These are phyloP conservation scores for Beauveria bassiana DNA, from an alignment of 2,329 filamentous ascomycete species.

Conservation along the genomic window DNA sequence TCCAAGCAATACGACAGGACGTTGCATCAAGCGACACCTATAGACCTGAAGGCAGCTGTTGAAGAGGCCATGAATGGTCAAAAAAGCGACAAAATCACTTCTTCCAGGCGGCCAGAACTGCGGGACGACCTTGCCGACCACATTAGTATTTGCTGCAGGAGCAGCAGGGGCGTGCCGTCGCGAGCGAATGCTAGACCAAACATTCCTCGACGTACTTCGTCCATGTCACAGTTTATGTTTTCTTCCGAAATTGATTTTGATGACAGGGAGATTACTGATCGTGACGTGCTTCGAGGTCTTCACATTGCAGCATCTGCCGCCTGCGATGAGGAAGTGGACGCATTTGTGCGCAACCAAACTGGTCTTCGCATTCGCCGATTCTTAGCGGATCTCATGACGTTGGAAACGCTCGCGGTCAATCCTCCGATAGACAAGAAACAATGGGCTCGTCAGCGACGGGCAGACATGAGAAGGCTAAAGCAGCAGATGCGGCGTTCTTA, in stretches of 20 bases:
- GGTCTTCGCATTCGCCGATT: conserved; percentile 47
- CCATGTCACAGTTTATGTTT: conserved; percentile 20
- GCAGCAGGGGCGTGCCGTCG: conserved; percentile 17
- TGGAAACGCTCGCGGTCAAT: conserved; percentile 37
- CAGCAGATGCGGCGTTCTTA: conserved; percentile 28
- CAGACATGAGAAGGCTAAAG: conserved; percentile 29
- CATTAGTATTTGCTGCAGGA: conserved; percentile 17
- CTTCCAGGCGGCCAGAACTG: background rate
- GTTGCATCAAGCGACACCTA: background rate
- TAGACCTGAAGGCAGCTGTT: background rate
- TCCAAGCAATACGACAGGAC: conserved; percentile 7
- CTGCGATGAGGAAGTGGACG: conserved; percentile 46
- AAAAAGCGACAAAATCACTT: background rate
- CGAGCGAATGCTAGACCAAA: conserved; percentile 23
- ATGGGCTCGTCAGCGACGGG: conserved; percentile 21
- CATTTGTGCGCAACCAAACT: conserved; percentile 42
- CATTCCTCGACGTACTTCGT: conserved; percentile 29
- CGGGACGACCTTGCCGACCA: background rate
- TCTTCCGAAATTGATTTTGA: conserved; percentile 23
- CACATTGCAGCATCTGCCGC: conserved; percentile 49
- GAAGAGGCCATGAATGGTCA: background rate
- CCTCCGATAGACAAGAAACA: conserved; percentile 19
- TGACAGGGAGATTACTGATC: conserved; percentile 35
- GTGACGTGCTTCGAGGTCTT: conserved; percentile 46
- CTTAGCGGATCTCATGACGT: conserved; percentile 43